Evolutionary conservation across 2,329 filamentous ascomycete genomes (phyloP), one percentile per base, ranked within the genome.

Genomic region (Apiospora saccharicola): DNA sequence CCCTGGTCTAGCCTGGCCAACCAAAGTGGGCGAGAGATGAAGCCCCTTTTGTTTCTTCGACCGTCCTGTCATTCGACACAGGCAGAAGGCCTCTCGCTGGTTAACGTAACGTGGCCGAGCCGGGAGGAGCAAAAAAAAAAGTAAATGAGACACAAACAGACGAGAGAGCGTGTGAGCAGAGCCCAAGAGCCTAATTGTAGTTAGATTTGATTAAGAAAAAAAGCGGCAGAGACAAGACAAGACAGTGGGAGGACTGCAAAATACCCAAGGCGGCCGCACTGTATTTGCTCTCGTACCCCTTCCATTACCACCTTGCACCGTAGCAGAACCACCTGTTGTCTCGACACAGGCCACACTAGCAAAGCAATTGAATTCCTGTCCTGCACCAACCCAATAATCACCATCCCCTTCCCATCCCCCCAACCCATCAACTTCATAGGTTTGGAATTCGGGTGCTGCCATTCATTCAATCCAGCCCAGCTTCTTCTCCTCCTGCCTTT

Each of bases 401-500:
- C 57, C 30, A 41, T 41, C 57, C 57, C 57, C 57, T 64, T 64
- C 57, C 57, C 57, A 64, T 41, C 34, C 57, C 57, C 30, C 53
- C 51, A 64, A n/a, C 22, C 57, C 57, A 41, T 64, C 57, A 41
- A 64, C 57, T 64, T 64, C 57, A 64, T 64, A 37, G 57, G 57
- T 64, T 64, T 64, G 57, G 57, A 64, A 37, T 64, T 64, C 57
- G 57, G 57, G 57, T 64, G 57, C 57, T 64, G 57, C 57, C 57
- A 64, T 64, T 64, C 57, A 64, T 64, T 64, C 57, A 64, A 41
- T n/a, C 57, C 57, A 64, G 57, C 30, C 57, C 57, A 64, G 57
- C 57, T 64, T 64, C 57, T 64, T 64, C 57, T 64, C 57, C 57
- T 64, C 57, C 57, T 64, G 57, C 57, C 57, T 64, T 64, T 64